These are phyloP conservation scores for Picea glauca DNA, from an alignment of 75 land plant genomes.

Conservation along the genomic window DNA sequence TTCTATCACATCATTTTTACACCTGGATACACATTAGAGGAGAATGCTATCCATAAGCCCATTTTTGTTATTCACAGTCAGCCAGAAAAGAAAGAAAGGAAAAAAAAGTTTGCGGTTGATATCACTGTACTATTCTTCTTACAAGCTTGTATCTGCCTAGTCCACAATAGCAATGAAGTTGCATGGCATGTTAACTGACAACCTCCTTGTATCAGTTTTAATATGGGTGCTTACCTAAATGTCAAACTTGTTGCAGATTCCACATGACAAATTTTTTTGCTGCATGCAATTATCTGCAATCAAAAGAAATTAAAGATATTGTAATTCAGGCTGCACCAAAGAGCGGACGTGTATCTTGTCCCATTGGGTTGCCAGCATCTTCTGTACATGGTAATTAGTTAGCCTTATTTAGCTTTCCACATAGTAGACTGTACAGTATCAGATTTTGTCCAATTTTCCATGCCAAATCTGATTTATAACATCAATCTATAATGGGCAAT, in stretches of 20 bases:
- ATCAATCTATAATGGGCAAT: no score
- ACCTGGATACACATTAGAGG: background rate
- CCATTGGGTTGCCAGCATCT: no score
- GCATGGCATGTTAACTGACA: background rate
- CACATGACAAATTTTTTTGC: constrained; percentile 41
- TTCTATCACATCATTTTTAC: background rate
- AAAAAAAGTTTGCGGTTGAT: background rate
- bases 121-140: background rate
- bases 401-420: no score
- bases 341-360: background rate
- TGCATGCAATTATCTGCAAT: constrained; percentile 37
- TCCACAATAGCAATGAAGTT: background rate
- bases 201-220: background rate
- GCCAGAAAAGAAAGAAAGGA: background rate
- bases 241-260: constrained; percentile 14
- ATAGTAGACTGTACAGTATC: no score
- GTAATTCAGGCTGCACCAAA: background rate
- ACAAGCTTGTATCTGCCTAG: background rate
- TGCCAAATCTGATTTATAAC: no score
- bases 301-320: constrained; percentile 26
- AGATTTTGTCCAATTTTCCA: no score
- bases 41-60: background rate
- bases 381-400: no score
- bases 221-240: background rate
- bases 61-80: background rate